These are phyloP conservation scores for Entomortierella parvispora DNA, from an alignment of 192 early-diverging fungal species.

Conservation along the genomic window DNA sequence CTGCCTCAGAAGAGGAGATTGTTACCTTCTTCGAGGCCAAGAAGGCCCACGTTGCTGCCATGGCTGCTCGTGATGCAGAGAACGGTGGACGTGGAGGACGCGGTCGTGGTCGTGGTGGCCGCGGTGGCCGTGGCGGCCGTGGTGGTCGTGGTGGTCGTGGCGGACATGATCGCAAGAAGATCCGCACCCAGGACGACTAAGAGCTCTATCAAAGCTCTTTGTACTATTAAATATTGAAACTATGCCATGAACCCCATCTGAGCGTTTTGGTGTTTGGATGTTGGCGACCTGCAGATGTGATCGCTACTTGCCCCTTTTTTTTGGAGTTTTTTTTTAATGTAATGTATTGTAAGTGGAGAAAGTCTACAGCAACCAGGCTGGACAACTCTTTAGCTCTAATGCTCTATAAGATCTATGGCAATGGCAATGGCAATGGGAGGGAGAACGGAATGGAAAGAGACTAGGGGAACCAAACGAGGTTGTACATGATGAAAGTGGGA, in stretches of 20 bases:
- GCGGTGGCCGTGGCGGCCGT: conserved; percentile 34
- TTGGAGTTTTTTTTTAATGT: no score
- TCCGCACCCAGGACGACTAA: conserved; percentile 33
- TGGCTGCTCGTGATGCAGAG: conserved; percentile 3
- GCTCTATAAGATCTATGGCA: no score
- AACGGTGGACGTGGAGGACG: conserved; percentile 19
- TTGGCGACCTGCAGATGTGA: no score
- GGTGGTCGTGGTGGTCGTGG: conserved; percentile 20
- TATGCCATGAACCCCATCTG: no score
- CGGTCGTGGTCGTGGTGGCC: conserved; percentile 36
- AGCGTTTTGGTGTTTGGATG: no score
- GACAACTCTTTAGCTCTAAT: no score
- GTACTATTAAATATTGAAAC: neutral
- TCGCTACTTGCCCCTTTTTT: no score
- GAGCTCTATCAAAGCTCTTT: neutral
- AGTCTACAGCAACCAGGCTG: no score
- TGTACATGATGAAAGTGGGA: no score
- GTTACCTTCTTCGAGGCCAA: conserved; percentile 38
- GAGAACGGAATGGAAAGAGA: neutral
- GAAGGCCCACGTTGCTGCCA: conserved; percentile 34
- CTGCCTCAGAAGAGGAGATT: conserved; percentile 30
- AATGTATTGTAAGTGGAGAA: no score
- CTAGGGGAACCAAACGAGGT: neutral
- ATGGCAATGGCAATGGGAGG: neutral
- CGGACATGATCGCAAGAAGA: conserved; percentile 43